Percentiles rank a stretch among this genome's conserved stretches.
phyloP scores from a whole-genome alignment of 2,329 filamentous ascomycete genomes.

The Phoma sp. region DNA sequence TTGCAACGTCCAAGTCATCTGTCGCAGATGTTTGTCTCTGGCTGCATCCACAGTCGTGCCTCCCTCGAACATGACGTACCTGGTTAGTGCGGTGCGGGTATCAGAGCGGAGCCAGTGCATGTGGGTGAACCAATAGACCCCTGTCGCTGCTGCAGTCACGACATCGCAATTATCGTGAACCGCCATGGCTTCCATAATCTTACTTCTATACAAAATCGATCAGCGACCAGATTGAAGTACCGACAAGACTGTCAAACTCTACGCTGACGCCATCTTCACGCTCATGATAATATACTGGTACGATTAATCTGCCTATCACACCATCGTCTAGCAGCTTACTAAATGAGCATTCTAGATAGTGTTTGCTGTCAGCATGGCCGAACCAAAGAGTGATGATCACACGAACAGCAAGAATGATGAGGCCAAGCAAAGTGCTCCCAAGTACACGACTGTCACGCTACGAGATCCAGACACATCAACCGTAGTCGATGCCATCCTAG shows the following conservation, averaged over 20 bases:
- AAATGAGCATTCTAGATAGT: neutral
- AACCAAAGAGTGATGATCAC: conserved; percentile 1
- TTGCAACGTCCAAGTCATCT: neutral
- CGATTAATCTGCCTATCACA: neutral
- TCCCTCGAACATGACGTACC: conserved; percentile 14
- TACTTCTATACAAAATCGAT: neutral
- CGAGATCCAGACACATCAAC: conserved; percentile 12
- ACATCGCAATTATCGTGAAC: conserved; percentile 8
- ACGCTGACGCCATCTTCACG: neutral
- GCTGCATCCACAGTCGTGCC: neutral
- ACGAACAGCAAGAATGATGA: conserved; percentile 1
- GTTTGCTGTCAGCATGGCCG: conserved; percentile 6
- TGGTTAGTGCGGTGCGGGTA: conserved; percentile 8
- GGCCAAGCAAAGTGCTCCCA: neutral
- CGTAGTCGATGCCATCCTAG: conserved; percentile 13
- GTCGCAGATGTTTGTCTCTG: conserved; percentile 1
- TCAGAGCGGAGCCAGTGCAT: conserved; percentile 10
- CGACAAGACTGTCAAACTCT: too few relatives aligned
- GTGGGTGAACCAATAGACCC: conserved; percentile 7
- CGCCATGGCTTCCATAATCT: conserved; percentile 4
- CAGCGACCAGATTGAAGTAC: too few relatives aligned
- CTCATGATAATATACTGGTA: neutral
- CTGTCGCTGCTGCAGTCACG: conserved; percentile 6
- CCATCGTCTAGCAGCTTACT: neutral
- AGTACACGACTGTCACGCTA: conserved; percentile 16